phyloP scores from a whole-genome alignment of 306 rosid species.

The Cercis canadensis region DNA sequence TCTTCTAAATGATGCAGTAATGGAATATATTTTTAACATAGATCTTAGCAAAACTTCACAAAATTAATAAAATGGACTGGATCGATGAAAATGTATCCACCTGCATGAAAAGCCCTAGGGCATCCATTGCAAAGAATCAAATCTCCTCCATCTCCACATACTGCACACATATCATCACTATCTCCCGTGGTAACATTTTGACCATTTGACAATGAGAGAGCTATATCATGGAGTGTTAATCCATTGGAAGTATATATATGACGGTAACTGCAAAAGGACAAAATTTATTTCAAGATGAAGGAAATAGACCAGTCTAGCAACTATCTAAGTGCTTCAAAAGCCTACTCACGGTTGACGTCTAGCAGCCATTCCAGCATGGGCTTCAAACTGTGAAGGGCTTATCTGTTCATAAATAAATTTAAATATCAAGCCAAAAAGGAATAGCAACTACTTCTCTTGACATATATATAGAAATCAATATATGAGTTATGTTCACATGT shows the following conservation, averaged over 20 bases:
- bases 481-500: slow-evolving; percentile 16
- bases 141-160: slow-evolving; percentile 92
- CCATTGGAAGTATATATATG: slow-evolving; percentile 96
- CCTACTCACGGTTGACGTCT: slow-evolving; percentile 99
- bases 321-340: slow-evolving; percentile 26
- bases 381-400: slow-evolving; percentile 99
- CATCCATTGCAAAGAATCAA: slow-evolving; percentile 85
- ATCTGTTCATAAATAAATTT: slow-evolving; percentile 59
- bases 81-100: slow-evolving; percentile 43
- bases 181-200: slow-evolving; percentile 88
- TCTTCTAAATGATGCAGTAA: background rate
- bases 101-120: slow-evolving; percentile 96
- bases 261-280: slow-evolving; percentile 75
- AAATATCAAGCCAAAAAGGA: slow-evolving; percentile 15
- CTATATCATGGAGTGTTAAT: slow-evolving; percentile 95
- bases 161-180: slow-evolving; percentile 99
- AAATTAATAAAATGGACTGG: slow-evolving; percentile 19
- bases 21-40: background rate
- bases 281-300: slow-evolving; percentile 30
- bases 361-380: slow-evolving; percentile 99
- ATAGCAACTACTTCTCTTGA: background rate
- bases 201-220: slow-evolving; percentile 92
- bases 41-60: background rate
- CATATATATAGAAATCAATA: slow-evolving; percentile 24
- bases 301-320: slow-evolving; percentile 32